These are phyloP conservation scores for Nevesoporus exiguus DNA, from an alignment of 768 basidiomycete species.

Conservation along the genomic window DNA sequence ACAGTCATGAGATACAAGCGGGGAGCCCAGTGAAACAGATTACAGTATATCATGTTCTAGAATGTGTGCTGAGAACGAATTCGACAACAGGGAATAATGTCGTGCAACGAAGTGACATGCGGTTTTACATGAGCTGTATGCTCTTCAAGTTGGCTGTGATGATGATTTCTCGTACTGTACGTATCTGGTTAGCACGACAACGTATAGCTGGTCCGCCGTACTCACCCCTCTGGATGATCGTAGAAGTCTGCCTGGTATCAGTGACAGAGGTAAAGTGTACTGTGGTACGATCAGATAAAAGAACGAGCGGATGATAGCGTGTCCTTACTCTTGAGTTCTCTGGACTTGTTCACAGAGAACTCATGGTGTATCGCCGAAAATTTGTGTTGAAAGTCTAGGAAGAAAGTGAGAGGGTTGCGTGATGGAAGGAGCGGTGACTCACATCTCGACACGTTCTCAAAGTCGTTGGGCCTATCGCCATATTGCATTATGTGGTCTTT, in stretches of 20 bases:
- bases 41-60: conserved; percentile 17
- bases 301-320: not conserved
- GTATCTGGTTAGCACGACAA: conserved; percentile 1
- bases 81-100: conserved; percentile 3
- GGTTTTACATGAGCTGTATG: conserved; percentile 38
- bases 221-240: conserved; percentile 71
- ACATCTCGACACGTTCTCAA: conserved; percentile 74
- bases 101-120: conserved; percentile 2
- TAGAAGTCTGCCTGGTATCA: conserved; percentile 70
- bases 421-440: conserved; percentile 22
- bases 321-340: conserved; percentile 67
- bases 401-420: not conserved
- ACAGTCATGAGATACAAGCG: conserved; percentile 16
- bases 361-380: conserved; percentile 69
- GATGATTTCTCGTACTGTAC: conserved; percentile 65
- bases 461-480: conserved; percentile 75
- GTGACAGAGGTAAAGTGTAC: conserved; percentile 81
- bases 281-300: conserved; percentile 28
- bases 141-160: conserved; percentile 62
- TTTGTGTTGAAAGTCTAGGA: conserved; percentile 67
- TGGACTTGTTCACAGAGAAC: conserved; percentile 63
- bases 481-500: conserved; percentile 69
- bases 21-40: conserved; percentile 11
- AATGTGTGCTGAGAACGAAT: conserved; percentile 14
- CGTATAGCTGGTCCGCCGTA: not conserved